Percentiles rank a stretch among this genome's conserved stretches.
These are phyloP conservation scores for Neltuma alba DNA, from an alignment of 306 rosid genomes.

Conservation along the genomic window DNA sequence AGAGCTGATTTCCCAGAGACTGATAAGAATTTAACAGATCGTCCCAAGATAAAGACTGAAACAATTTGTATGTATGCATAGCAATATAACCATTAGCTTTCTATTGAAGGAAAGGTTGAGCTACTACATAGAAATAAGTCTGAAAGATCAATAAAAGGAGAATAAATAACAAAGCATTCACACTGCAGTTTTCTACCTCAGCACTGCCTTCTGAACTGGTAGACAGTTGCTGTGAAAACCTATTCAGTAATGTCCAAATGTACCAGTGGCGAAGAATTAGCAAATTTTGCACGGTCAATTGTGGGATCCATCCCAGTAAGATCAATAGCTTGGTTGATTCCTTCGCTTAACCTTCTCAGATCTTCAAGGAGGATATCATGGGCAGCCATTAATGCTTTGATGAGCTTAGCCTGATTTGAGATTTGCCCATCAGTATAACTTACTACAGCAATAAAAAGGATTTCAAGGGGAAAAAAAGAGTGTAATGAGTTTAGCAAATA, in stretches of 20 bases:
- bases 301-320: conserved; percentile 60
- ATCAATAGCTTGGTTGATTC: conserved; percentile 66
- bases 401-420: conserved; percentile 45
- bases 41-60: conserved; percentile 48
- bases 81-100: conserved; percentile 37
- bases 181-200: conserved; percentile 54
- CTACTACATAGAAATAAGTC: conserved; percentile 15
- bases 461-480: neutral
- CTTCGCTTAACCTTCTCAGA: conserved; percentile 70
- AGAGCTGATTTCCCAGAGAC: conserved; percentile 66
- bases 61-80: conserved; percentile 41
- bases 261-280: conserved; percentile 43
- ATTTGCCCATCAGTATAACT: neutral
- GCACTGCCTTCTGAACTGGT: conserved; percentile 55
- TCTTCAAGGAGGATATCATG: conserved; percentile 78
- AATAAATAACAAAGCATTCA: conserved; percentile 36
- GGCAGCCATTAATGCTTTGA: conserved; percentile 67
- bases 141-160: conserved; percentile 27
- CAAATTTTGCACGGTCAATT: conserved; percentile 51
- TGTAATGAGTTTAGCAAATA: neutral
- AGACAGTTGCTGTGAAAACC: conserved; percentile 38
- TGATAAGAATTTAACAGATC: conserved; percentile 49
- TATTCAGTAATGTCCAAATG: conserved; percentile 36
- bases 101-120: conserved; percentile 31
- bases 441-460: conserved; percentile 9